These are phyloP conservation scores for Vigna unguiculata DNA, from an alignment of 306 rosid genomes.

Conservation along the genomic window DNA sequence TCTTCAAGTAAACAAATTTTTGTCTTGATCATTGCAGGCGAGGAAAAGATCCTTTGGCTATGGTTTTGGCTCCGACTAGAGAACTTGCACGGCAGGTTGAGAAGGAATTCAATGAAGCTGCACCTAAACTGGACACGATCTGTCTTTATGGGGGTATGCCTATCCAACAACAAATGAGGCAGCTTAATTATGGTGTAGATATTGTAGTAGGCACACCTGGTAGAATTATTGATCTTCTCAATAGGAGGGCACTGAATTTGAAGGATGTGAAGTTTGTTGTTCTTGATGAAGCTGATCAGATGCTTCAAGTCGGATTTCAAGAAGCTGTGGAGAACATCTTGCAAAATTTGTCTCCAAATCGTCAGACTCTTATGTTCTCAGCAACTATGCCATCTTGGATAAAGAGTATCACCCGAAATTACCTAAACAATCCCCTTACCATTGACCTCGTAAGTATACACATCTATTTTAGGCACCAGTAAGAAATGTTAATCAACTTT, in stretches of 20 bases:
- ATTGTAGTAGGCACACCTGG: constrained; percentile 97
- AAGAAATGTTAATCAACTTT: constrained; percentile 26
- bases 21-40: constrained; percentile 53
- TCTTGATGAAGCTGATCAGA: constrained; percentile 98
- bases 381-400: constrained; percentile 99
- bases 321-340: constrained; percentile 92
- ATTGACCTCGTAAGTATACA: constrained; percentile 89
- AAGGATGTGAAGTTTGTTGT: constrained; percentile 82
- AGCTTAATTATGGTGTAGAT: constrained; percentile 91
- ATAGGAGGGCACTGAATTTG: constrained; percentile 78
- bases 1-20: constrained; percentile 2
- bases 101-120: constrained; percentile 80
- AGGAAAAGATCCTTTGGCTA: constrained; percentile 86
- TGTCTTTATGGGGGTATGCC: constrained; percentile 98
- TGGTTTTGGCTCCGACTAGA: constrained; percentile 96
- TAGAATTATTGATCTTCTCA: constrained; percentile 93
- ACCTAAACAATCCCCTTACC: constrained; percentile 69
- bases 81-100: constrained; percentile 94
- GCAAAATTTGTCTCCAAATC: constrained; percentile 73
- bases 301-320: constrained; percentile 99
- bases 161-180: constrained; percentile 83
- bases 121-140: constrained; percentile 85
- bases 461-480: constrained; percentile 28
- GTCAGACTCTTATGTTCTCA: constrained; percentile 95
- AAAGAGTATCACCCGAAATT: constrained; percentile 73